Base-by-base conservation (phyloP, 345 rosid species). In the Zanthoxylum bungeanum region DNA sequence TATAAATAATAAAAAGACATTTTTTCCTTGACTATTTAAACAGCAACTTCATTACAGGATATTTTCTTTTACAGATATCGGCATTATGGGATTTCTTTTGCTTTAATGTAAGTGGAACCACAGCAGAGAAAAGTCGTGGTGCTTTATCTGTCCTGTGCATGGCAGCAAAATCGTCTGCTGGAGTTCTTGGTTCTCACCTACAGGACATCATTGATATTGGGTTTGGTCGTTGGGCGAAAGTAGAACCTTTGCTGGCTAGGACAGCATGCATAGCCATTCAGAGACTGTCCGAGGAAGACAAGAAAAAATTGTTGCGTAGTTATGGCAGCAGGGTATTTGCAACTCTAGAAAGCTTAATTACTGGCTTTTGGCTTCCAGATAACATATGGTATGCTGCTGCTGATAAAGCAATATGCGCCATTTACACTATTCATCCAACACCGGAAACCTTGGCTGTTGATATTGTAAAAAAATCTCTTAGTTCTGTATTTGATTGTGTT, bases 181-280 rank as follows among this genome's bases (percentile, higher is more conserved):
- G 83, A 73, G 60, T 95, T 85, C 93, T 95, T 71, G 82, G 99
- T 58, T 85, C 90, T 22, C 98, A 95, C 80, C 79, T 95, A 69
- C 98, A 95, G 72, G 99, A 95, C 70, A 89, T 95, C 70, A 87
- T 92, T 74, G 99, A 95, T 81, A 95, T 95, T 75, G 99, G 99
- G 50, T 95, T 95, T 82, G 99, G 99, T 50, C 93, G 99, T 57
- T 92, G 99, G 99, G 98, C 98, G 16, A 95, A 92, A 87, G 88
- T 87, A 60, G 99, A 95, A 22, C 93, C 97, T 79, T 78, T 95
- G 76, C 92, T 95, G 76, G 98, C 97, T 64, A 89, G 97, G 86
- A 85, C 82, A 47, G 95, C 99, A 60, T 92, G 99, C 82, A 77
- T 80, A 78, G 97, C 97, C 64, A 81, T 95, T 80, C 93, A 91